A percentile compares a stretch with the other conserved stretches of the same genome.
Evolutionary conservation across 78 protist genomes (phyloP).

Genomic region (Dictyostelium brefeldianum): DNA sequence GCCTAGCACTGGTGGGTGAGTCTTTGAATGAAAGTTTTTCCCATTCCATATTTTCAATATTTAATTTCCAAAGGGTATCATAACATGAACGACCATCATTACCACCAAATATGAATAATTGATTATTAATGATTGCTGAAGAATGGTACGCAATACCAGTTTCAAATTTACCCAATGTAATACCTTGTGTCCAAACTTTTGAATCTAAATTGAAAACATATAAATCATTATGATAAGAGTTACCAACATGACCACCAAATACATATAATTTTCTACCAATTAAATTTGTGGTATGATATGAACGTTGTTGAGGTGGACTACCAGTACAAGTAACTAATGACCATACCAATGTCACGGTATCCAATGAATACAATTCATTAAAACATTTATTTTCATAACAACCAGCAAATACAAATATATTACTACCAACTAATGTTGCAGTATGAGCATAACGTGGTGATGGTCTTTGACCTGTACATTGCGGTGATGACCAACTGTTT

Average conservation of each 20-base stretch:
- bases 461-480: conserved; percentile 29
- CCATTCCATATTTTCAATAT: conserved; percentile 72
- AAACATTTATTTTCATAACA: conserved; percentile 38
- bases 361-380: conserved; percentile 48
- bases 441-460: conserved; percentile 64
- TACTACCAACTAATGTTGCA: conserved; percentile 46
- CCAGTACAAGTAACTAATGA: not conserved
- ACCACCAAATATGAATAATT: conserved; percentile 76
- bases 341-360: conserved; percentile 16
- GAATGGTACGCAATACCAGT: conserved; percentile 40
- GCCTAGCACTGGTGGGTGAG: not conserved
- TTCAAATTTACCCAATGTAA: conserved; percentile 37
- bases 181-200: conserved; percentile 64
- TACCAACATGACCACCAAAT: conserved; percentile 46
- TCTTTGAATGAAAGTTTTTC: not conserved
- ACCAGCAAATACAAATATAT: conserved; percentile 59
- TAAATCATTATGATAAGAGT: conserved; percentile 19
- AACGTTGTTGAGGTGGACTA: conserved; percentile 30
- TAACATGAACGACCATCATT: conserved; percentile 58
- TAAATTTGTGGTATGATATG: conserved; percentile 62
- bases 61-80: conserved; percentile 57
- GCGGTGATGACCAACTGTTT: conserved; percentile 31
- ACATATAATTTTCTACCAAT: conserved; percentile 63
- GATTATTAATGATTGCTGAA: conserved; percentile 25
- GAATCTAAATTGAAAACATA: conserved; percentile 70